These are phyloP conservation scores for Pichia eremophila DNA, from an alignment of 805 yeast genomes.

Conservation along the genomic window DNA sequence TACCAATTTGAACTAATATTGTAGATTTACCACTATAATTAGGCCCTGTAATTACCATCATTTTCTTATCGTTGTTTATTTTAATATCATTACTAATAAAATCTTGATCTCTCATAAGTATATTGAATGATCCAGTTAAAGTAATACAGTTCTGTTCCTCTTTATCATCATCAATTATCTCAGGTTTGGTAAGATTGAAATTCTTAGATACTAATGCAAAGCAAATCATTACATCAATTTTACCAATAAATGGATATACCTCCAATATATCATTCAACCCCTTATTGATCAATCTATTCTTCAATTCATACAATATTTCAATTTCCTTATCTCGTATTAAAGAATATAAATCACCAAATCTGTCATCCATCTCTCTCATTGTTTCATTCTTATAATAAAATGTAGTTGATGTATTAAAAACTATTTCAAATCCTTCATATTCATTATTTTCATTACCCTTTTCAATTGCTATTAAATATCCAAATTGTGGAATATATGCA, in stretches of 20 bases:
- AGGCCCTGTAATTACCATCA: slow-evolving; percentile 39
- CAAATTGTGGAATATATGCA: slow-evolving; percentile 38
- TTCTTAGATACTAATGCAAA: slow-evolving; percentile 26
- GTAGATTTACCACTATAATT: slow-evolving; percentile 47
- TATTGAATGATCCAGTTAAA: slow-evolving; percentile 37
- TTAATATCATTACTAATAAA: slow-evolving; percentile 34
- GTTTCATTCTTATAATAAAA: slow-evolving; percentile 28
- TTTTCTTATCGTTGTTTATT: slow-evolving; percentile 5
- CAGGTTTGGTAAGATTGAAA: slow-evolving; percentile 26
- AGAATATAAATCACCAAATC: slow-evolving; percentile 35
- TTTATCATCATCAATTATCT: slow-evolving; percentile 17
- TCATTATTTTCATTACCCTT: background rate
- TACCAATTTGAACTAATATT: slow-evolving; percentile 37
- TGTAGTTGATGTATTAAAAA: slow-evolving; percentile 30
- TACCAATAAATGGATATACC: slow-evolving; percentile 20
- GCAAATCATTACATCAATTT: slow-evolving; percentile 30
- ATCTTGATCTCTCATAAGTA: slow-evolving; percentile 17
- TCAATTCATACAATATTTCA: slow-evolving; percentile 29
- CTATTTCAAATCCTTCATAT: slow-evolving; percentile 23
- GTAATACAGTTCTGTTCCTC: slow-evolving; percentile 4
- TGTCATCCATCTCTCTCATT: slow-evolving; percentile 26
- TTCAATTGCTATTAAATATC: slow-evolving; percentile 27
- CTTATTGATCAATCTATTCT: slow-evolving; percentile 5
- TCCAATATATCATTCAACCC: slow-evolving; percentile 10
- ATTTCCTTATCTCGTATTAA: slow-evolving; percentile 32